Evolutionary conservation across 768 basidiomycete genomes (phyloP), one percentile per base, ranked within the genome.

Genomic region (Hericium erinaceus): DNA sequence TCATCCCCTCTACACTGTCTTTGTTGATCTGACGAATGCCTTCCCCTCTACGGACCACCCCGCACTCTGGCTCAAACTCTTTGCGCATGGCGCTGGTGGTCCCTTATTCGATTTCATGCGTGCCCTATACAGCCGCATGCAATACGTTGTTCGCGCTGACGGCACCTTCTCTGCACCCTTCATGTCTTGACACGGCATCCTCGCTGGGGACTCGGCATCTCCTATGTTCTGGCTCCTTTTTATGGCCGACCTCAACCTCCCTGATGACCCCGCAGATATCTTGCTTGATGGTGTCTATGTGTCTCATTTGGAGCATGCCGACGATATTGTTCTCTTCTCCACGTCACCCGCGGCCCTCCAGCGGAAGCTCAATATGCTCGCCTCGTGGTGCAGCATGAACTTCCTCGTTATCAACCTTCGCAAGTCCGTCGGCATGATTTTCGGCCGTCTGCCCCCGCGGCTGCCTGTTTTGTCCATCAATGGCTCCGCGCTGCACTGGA

Each of bases 201-300:
- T 64, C 11, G 60, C 48, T 13, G 65, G 65, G 2, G 63, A 66
- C 50, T 57, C 65, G 2, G 61, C 60, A 1, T 66, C 65, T 0
- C 63, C 65, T 6, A 24, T 57, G 3, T 53, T 61, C 4, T 64
- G 57, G 54, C 49, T 57, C 33, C 28, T 64, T 4, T 64, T 51
- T 56, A 39, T 64, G 38, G 6, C 58, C 4, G 60, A 64, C 39
- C 44, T 63, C 33, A 28, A 16, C 12, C 52, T 58, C 62, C 22
- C 22, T 2, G 22, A 22, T 22, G 22, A 22, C 22, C 22, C 22
- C 22, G 22, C 22, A 22, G 22, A 22, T 22, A 22, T 22, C 22
- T 22, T 22, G 22, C 22, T 22, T 22, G 22, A 22, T 22, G 22
- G 22, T 22, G 22, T 22, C 22, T 22, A 22, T 22, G 22, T 22